Evolutionary conservation across 495 filamentous ascomycete species (phyloP).

Genomic region (Xylaria intraflava): DNA sequence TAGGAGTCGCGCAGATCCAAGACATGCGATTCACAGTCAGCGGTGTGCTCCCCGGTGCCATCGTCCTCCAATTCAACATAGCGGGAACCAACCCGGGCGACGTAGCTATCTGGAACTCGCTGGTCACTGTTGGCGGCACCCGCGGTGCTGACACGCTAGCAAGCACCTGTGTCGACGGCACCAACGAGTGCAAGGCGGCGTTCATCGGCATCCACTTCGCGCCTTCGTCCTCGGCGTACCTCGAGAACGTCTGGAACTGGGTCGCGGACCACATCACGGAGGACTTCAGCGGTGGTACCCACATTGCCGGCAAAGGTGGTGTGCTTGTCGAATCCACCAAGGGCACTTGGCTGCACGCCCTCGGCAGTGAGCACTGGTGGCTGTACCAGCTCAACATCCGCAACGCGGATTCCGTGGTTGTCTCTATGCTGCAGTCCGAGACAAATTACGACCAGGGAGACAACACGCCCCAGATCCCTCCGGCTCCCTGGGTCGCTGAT

Average conservation of each 20-base stretch:
- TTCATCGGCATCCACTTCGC: slow-evolving; percentile 64
- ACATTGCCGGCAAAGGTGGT: slow-evolving; percentile 40
- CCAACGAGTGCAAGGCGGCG: slow-evolving; percentile 48
- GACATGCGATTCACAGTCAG: slow-evolving; percentile 48
- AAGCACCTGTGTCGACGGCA: slow-evolving; percentile 34
- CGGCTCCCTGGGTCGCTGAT: slow-evolving; percentile 46
- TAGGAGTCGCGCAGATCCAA: slow-evolving; percentile 52
- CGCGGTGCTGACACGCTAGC: slow-evolving; percentile 36
- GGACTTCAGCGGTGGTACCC: slow-evolving; percentile 39
- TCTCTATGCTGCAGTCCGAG: slow-evolving; percentile 77
- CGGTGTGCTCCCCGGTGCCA: slow-evolving; percentile 41
- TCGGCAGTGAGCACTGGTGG: slow-evolving; percentile 66
- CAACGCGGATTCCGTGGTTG: slow-evolving; percentile 67
- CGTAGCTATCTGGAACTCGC: slow-evolving; percentile 56
- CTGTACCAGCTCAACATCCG: slow-evolving; percentile 72
- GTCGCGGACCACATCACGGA: slow-evolving; percentile 69
- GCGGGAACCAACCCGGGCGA: slow-evolving; percentile 46
- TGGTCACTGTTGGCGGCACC: slow-evolving; percentile 56
- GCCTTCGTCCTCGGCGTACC: slow-evolving; percentile 47
- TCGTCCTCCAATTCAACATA: slow-evolving; percentile 54
- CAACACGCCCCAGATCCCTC: slow-evolving; percentile 45
- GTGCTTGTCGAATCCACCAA: slow-evolving; percentile 51
- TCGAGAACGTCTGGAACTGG: slow-evolving; percentile 70
- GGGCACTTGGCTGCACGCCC: slow-evolving; percentile 61
- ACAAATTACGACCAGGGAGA: slow-evolving; percentile 88